Evolutionary conservation across 169 alveolate species (phyloP), one percentile per base, ranked within the genome.

Genomic region (Plasmodium knowlesi): DNA sequence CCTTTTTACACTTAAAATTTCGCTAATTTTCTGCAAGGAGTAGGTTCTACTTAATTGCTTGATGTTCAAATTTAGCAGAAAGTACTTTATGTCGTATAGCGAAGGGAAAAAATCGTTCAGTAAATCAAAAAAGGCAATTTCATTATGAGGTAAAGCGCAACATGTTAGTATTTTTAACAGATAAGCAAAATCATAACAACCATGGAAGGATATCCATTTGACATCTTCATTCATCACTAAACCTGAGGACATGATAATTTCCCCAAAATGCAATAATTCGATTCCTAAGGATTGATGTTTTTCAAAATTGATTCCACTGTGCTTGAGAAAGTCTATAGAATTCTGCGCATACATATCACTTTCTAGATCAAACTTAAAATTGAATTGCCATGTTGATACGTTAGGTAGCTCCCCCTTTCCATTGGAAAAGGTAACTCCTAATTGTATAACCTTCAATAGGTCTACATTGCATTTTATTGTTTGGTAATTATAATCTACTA

Each of bases 121-220:
- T 84, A 97, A 93, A 67, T 98, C 98, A 82, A 97, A 97, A 94
- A 99, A 99, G 25, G 97, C 98, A 16, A 98, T 97, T 95, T 98
- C 99, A 53, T 96, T 97, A 25, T 98, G 97, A 3, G 99, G 99
- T 32, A 99, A 94, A 8, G 97, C 96, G 43, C 96, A 96, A 67
- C 98, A 96, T 16, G 99, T 98, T 74, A 98, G 96, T 72, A 98
- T 95, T 94, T 99, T 98, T 32, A 99, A 92, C 78, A 99, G 92
- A 93, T 99, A 99, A 25, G 99, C 99, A 94, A 99, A 99, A 96
- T 99, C 99, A 96, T 98, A 99, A 86, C 99, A 97, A 28, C 99
- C 99, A 88, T 99, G 99, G 93, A 98, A 99, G 73, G 99, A 98
- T 5, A 99, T 98, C 99, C 99, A 99, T 50, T 97, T 97, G n/a